phyloP scores from a whole-genome alignment of 2,329 filamentous ascomycete genomes.

The Pochonia chlamydosporia region DNA sequence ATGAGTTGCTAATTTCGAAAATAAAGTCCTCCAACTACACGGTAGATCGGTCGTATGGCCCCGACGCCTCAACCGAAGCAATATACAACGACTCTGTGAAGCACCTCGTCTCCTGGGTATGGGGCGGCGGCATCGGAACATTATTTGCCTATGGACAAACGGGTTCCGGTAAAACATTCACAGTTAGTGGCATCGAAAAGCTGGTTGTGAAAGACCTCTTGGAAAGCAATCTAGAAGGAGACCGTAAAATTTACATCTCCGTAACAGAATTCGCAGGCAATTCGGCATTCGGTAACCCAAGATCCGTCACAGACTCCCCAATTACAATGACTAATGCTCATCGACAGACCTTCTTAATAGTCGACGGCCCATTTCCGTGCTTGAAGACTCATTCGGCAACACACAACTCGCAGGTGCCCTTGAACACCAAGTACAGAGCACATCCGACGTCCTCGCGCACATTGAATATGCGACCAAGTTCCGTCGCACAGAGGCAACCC shows the following conservation, averaged over 20 bases:
- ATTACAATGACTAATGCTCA: too few species aligned
- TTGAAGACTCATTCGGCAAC: background rate
- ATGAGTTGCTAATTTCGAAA: too few species aligned
- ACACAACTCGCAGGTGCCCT: background rate
- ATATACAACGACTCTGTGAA: conserved; percentile 36
- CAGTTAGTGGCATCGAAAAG: conserved; percentile 34
- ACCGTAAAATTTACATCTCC: conserved; percentile 27
- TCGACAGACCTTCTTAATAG: background rate
- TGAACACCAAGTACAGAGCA: background rate
- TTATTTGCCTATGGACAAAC: conserved; percentile 45
- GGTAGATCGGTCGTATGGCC: conserved; percentile 30
- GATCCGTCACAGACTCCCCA: too few species aligned
- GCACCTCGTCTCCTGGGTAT: conserved; percentile 38
- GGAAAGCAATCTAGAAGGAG: conserved; percentile 16
- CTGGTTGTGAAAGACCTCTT: conserved; percentile 32
- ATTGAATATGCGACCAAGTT: conserved; percentile 33
- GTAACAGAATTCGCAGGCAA: conserved; percentile 35
- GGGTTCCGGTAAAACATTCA: conserved; percentile 42
- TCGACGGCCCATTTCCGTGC: background rate
- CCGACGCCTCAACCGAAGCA: conserved; percentile 27
- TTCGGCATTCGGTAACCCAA: conserved; percentile 23
- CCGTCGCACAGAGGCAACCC: conserved; percentile 34
- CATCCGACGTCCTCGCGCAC: conserved; percentile 5
- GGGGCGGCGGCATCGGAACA: conserved; percentile 41
- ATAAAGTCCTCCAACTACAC: conserved; percentile 28